Conservation (phyloP, 371 early-diverging fungal genomes). For the Syncephalis plumigaleata region DNA sequence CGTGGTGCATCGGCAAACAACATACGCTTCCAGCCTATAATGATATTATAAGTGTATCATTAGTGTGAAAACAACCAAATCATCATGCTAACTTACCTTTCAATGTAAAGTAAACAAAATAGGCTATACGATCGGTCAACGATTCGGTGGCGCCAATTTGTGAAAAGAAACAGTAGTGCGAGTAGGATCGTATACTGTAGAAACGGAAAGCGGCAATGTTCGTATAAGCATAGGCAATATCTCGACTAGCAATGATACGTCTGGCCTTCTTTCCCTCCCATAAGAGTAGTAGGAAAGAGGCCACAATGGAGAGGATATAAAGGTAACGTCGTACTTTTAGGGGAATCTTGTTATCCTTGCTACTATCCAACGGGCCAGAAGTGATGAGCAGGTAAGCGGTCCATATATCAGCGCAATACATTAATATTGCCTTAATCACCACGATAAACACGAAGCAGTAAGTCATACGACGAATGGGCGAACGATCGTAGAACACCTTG, state of each 20-base stretch:
- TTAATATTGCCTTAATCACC: constrained; percentile 51
- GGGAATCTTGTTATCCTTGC: constrained; percentile 18
- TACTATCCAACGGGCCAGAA: constrained; percentile 18
- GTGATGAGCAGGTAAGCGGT: constrained; percentile 35
- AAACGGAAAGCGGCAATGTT: constrained; percentile 50
- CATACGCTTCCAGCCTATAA: constrained; percentile 63
- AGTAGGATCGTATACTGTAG: constrained; percentile 33
- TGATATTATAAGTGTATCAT: neutral
- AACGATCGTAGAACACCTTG: constrained; percentile 43
- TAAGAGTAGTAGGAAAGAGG: constrained; percentile 46
- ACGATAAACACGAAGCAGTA: constrained; percentile 44
- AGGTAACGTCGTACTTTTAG: constrained; percentile 29
- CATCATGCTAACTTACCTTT: constrained; percentile 28
- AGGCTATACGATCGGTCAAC: constrained; percentile 50
- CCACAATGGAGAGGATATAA: constrained; percentile 43
- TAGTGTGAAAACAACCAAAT: neutral
- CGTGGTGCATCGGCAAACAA: constrained; percentile 74
- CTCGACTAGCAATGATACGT: constrained; percentile 37
- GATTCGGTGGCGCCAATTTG: constrained; percentile 48
- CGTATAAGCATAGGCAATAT: constrained; percentile 66
- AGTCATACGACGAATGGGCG: constrained; percentile 18
- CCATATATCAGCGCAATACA: constrained; percentile 54
- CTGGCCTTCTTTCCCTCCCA: constrained; percentile 54
- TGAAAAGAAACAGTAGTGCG: constrained; percentile 64
- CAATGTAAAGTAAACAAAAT: constrained; percentile 71